These are phyloP conservation scores for Fistulifera solaris DNA, from an alignment of 108 stramenopile species.

Conservation along the genomic window DNA sequence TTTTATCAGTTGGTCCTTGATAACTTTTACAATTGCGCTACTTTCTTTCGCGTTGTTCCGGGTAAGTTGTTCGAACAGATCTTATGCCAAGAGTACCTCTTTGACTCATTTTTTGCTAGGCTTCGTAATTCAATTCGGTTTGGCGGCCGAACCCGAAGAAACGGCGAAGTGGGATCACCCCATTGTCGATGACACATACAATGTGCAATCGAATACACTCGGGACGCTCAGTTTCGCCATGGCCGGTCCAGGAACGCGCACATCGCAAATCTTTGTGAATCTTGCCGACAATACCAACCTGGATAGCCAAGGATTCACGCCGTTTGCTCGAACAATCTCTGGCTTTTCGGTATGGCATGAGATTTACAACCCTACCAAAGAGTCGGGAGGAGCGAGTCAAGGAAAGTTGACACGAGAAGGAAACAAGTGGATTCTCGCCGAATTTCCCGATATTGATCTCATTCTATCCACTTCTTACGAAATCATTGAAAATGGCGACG, in stretches of 20 bases:
- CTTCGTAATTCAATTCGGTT: conserved; percentile 70
- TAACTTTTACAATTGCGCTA: conserved; percentile 54
- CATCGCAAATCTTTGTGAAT: conserved; percentile 62
- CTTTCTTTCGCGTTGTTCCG: conserved; percentile 64
- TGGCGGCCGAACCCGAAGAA: conserved; percentile 28
- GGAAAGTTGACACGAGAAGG: not conserved
- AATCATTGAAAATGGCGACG: too few relatives aligned
- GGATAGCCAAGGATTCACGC: conserved; percentile 28
- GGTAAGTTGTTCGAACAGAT: not conserved
- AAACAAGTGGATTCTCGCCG: conserved; percentile 1
- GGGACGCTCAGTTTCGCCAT: conserved; percentile 43
- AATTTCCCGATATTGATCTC: conserved; percentile 1
- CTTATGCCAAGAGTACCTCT: conserved; percentile 32
- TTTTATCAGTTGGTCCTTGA: conserved; percentile 45
- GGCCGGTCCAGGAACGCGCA: conserved; percentile 38
- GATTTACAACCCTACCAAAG: not conserved
- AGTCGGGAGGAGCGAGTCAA: conserved; percentile 4
- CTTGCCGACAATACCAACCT: conserved; percentile 20
- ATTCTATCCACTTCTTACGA: not conserved
- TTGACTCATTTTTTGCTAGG: conserved; percentile 16
- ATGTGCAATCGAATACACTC: conserved; percentile 24
- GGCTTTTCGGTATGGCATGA: conserved; percentile 16
- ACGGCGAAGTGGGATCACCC: conserved; percentile 21
- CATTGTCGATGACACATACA: conserved; percentile 29
- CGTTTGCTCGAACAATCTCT: conserved; percentile 27